Evolutionary conservation across 1,284 basidiomycete species (phyloP).

Genomic region (Pascua guehoae): DNA sequence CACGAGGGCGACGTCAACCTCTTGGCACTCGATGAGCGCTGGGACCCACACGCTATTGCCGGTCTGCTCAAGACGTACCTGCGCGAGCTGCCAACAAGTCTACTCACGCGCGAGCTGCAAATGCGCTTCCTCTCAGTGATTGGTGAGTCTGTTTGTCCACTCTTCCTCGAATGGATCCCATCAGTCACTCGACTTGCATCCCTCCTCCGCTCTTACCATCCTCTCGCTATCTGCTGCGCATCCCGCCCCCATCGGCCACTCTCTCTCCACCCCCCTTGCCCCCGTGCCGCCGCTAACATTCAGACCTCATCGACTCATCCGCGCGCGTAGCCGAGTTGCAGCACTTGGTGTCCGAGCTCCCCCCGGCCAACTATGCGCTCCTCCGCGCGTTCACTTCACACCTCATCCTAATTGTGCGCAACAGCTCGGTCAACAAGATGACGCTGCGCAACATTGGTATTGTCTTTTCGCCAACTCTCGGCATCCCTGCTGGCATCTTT

Average conservation of each 20-base stretch:
- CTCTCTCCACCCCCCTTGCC: background rate
- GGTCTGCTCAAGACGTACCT: constrained; percentile 86
- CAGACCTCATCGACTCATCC: constrained; percentile 81
- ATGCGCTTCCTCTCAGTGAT: constrained; percentile 83
- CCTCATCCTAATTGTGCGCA: constrained; percentile 89
- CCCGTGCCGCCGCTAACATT: background rate
- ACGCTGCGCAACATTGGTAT: constrained; percentile 98
- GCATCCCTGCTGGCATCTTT: constrained; percentile 91
- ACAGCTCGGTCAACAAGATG: constrained; percentile 93
- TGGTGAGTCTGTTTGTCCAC: constrained; percentile 60
- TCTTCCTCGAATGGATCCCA: background rate
- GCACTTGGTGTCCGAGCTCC: constrained; percentile 77
- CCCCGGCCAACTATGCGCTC: constrained; percentile 88
- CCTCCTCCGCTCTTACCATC: background rate
- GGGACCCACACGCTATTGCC: constrained; percentile 92
- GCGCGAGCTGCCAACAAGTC: constrained; percentile 82
- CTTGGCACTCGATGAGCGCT: constrained; percentile 76
- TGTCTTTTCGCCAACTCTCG: constrained; percentile 91
- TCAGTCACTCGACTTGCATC: background rate
- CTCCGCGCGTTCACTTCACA: constrained; percentile 92
- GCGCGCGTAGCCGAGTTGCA: constrained; percentile 85
- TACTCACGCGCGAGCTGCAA: constrained; percentile 87
- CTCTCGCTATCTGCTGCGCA: background rate
- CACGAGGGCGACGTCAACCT: constrained; percentile 89
- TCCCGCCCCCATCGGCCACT: background rate